Base-by-base conservation (phyloP, 352 stramenopile genomes). In the Phytopythium kandeliae region DNA sequence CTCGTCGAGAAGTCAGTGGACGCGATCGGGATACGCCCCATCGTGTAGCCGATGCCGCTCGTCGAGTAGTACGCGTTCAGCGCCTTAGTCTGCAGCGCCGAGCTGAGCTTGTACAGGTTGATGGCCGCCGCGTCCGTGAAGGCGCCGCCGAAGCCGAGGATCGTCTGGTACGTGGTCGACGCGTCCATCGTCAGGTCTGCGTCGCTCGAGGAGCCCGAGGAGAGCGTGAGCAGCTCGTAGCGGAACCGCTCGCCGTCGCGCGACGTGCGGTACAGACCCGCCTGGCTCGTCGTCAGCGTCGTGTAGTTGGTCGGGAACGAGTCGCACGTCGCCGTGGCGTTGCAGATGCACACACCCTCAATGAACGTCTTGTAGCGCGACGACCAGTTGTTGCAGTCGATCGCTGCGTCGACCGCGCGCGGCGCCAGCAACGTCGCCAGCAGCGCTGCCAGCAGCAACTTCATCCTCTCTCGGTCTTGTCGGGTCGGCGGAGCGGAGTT, bases 41-140 rank as follows among this genome's bases (percentile, higher is more conserved):
- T 62, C 21, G 62, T 78, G 63, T 95, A 92, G 53, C 76, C 60
- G 30, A 90, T 65, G 4, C 85, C 85, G 6, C 60, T 62, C 11
- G 51, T 24, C 26, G 70, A 75, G 53, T 83, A 95, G 55, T 91
- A 91, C 10, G 74, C 62, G 28, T 90, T 58, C 22, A 89, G 40
- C 35, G 86, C 60, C 51, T 79, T 62, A 12, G 78, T 37, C 51
- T 89, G 76, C n/a, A 85, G 55, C 21, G 51, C 57, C 21, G 51
- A 24, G 26, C 75, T 54, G 53, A 94, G 62, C 55, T 74, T 78
- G 58, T 73, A 71, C 33, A 95, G 63, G 56, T 92, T 87, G 55
- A 85, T 82, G 24, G 78, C 65, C 19, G 75, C 70, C 1, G 79
- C 61, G 31, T 95, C 85, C 11, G 85, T 95, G 70, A 95, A 95